These are phyloP conservation scores for Didymosphaeria variabile DNA, from an alignment of 2,329 filamentous ascomycete species.

Conservation along the genomic window DNA sequence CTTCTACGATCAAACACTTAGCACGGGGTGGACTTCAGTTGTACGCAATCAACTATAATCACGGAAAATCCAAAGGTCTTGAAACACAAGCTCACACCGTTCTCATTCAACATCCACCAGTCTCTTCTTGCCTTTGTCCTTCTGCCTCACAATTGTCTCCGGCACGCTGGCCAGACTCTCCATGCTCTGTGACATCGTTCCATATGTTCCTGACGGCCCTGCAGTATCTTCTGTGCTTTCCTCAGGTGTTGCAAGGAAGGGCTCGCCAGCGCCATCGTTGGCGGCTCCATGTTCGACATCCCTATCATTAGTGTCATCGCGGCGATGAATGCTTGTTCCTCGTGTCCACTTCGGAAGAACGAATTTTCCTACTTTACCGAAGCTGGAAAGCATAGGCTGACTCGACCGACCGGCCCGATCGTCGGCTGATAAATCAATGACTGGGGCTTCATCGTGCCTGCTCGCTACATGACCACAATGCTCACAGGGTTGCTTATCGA, in stretches of 20 bases:
- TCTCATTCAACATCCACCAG: slow-evolving; percentile 21
- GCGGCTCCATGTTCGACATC: slow-evolving; percentile 10
- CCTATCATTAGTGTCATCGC: not conserved
- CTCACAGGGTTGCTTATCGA: slow-evolving; percentile 16
- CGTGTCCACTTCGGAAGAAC: slow-evolving; percentile 19
- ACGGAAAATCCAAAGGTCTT: no score
- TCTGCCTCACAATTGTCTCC: slow-evolving; percentile 27
- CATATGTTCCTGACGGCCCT: slow-evolving; percentile 18
- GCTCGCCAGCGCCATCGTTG: slow-evolving; percentile 2
- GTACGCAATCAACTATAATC: no score
- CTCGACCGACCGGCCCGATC: not conserved
- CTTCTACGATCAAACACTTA: no score
- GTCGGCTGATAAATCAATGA: not conserved
- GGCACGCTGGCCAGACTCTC: slow-evolving; percentile 20
- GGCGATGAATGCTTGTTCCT: slow-evolving; percentile 1
- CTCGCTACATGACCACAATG: slow-evolving; percentile 20
- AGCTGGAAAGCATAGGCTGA: slow-evolving; percentile 3
- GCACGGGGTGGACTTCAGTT: no score
- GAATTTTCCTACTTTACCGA: slow-evolving; percentile 17
- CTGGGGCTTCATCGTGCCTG: not conserved
- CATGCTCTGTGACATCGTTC: slow-evolving; percentile 21
- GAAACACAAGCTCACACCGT: no score
- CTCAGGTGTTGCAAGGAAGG: slow-evolving; percentile 23
- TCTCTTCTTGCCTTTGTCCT: slow-evolving; percentile 28
- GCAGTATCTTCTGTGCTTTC: slow-evolving; percentile 20